phyloP scores from a whole-genome alignment of 2,329 filamentous ascomycete genomes.

The Paracoccidioides brasiliensis region DNA sequence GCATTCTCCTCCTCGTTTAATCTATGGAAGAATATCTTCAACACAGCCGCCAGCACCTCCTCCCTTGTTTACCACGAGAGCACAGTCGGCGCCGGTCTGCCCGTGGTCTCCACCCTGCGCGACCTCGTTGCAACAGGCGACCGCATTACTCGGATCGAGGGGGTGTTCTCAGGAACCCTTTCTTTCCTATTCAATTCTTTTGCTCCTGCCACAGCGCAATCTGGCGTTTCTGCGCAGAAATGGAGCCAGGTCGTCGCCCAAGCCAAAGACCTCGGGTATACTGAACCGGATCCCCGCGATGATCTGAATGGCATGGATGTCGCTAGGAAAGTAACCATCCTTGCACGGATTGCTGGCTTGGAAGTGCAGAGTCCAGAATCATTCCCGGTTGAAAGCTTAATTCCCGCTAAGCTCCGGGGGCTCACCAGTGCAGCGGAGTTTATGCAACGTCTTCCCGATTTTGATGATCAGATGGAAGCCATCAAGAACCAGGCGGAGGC shows the following conservation, averaged over 20 bases:
- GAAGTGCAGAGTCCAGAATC: slow-evolving; percentile 69
- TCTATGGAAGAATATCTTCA: slow-evolving; percentile 81
- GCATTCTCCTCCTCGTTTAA: slow-evolving; percentile 73
- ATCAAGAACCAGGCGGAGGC: slow-evolving; percentile 73
- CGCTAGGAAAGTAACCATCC: slow-evolving; percentile 89
- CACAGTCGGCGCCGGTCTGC: slow-evolving; percentile 83
- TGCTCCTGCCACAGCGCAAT: slow-evolving; percentile 61
- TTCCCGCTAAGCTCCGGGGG: slow-evolving; percentile 72
- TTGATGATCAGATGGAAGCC: slow-evolving; percentile 81
- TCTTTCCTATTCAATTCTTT: slow-evolving; percentile 98
- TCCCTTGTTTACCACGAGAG: slow-evolving; percentile 92
- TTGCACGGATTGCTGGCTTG: slow-evolving; percentile 74
- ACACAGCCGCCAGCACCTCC: slow-evolving; percentile 46
- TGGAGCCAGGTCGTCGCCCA: slow-evolving; percentile 89
- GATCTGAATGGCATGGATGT: slow-evolving; percentile 82
- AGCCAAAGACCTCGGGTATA: slow-evolving; percentile 87
- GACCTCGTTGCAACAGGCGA: slow-evolving; percentile 94
- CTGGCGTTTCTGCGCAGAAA: slow-evolving; percentile 41
- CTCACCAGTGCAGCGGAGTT: slow-evolving; percentile 73
- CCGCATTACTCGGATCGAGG: slow-evolving; percentile 81
- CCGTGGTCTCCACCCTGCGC: slow-evolving; percentile 83
- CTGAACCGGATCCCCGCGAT: slow-evolving; percentile 74
- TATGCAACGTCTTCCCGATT: slow-evolving; percentile 62
- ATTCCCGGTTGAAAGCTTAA: slow-evolving; percentile 89
- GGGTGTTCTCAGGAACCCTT: slow-evolving; percentile 95